Evolutionary conservation across 2,329 filamentous ascomycete genomes (phyloP).

Genomic region (Claviceps pazoutovae): DNA sequence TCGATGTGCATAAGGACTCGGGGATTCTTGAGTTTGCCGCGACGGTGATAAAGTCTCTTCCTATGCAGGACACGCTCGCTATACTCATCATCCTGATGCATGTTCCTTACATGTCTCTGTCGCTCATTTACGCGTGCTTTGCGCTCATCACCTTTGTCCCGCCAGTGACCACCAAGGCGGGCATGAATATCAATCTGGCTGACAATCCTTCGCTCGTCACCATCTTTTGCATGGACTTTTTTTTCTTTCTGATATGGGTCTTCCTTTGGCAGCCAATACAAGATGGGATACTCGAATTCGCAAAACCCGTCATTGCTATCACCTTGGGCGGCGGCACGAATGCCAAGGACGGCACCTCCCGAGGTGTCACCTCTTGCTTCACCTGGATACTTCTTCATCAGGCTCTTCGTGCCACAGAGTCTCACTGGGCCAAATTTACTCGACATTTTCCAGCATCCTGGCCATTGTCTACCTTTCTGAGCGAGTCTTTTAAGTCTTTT

Average conservation of each 20-base stretch:
- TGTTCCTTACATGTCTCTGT: conserved; percentile 75
- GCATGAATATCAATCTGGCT: conserved; percentile 68
- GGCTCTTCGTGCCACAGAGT: conserved; percentile 33
- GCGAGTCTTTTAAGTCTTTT: conserved; percentile 36
- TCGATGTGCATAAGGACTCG: conserved; percentile 53
- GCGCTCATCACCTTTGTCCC: conserved; percentile 87
- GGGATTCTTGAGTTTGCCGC: conserved; percentile 65
- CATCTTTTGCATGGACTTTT: conserved; percentile 68
- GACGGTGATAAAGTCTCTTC: conserved; percentile 80
- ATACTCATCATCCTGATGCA: conserved; percentile 94
- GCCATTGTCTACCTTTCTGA: conserved; percentile 29
- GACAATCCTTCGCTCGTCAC: conserved; percentile 81
- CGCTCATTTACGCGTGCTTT: conserved; percentile 82
- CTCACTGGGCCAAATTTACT: conserved; percentile 32
- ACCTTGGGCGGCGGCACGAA: conserved; percentile 73
- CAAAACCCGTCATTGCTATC: conserved; percentile 85
- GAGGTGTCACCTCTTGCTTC: conserved; percentile 58
- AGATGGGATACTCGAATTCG: conserved; percentile 75
- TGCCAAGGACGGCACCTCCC: conserved; percentile 52
- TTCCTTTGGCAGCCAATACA: conserved; percentile 80
- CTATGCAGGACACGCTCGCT: conserved; percentile 86
- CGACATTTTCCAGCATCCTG: conserved; percentile 33
- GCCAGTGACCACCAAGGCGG: conserved; percentile 62
- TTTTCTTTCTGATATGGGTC: conserved; percentile 74
- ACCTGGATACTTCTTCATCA: conserved; percentile 49